Percentiles rank a stretch among this genome's conserved stretches.
These are phyloP conservation scores for Vaccinium darrowii DNA, from an alignment of 148 eudicot genomes.

Conservation along the genomic window DNA sequence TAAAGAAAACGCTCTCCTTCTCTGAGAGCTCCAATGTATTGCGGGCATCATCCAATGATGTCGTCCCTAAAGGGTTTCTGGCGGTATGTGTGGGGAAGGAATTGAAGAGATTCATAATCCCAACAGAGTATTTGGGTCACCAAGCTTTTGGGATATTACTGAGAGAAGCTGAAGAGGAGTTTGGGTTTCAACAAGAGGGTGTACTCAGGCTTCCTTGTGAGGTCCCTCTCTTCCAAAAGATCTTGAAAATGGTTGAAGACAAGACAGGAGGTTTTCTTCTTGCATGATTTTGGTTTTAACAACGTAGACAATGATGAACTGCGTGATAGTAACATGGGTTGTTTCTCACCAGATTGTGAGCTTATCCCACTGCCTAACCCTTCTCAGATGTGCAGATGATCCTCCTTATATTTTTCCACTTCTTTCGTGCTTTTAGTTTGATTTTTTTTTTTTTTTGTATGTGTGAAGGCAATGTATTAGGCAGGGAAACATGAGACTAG, in stretches of 20 bases:
- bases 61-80: constrained; percentile 67
- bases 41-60: constrained; percentile 13
- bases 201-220: constrained; percentile 79
- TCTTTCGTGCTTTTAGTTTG: neutral
- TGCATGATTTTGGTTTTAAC: constrained; percentile 18
- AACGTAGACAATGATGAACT: neutral
- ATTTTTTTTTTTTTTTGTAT: neutral
- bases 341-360: constrained; percentile 41
- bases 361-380: constrained; percentile 24
- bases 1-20: constrained; percentile 77
- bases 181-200: constrained; percentile 89
- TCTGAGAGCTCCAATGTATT: constrained; percentile 41
- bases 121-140: constrained; percentile 66
- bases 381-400: constrained; percentile 51
- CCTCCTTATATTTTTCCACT: neutral
- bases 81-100: constrained; percentile 80
- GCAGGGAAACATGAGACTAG: neutral
- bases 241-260: constrained; percentile 57
- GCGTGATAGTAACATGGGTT: constrained; percentile 11
- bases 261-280: constrained; percentile 29
- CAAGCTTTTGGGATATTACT: constrained; percentile 60
- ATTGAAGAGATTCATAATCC: constrained; percentile 70
- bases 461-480: neutral
- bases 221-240: constrained; percentile 58
- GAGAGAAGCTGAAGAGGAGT: constrained; percentile 90